Evolutionary conservation across 1,284 basidiomycete genomes (phyloP), one percentile per base, ranked within the genome.

Genomic region (Leccinum holopus): DNA sequence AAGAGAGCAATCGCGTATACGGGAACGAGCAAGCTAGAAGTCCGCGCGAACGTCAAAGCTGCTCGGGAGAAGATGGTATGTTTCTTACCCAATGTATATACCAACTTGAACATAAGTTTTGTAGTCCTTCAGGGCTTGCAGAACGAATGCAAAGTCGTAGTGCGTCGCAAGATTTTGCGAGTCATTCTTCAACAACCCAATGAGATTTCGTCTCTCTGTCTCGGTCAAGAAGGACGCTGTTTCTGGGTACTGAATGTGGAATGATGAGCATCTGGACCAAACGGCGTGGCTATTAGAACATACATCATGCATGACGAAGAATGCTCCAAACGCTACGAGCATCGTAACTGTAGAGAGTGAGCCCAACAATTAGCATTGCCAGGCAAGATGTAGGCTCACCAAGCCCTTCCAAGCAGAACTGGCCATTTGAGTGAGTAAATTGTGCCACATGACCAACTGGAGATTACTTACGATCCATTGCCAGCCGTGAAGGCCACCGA

Each of bases 1-100:
- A 88, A 88, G 53, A 87, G 78, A 37, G 86, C 80, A 66, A 87
- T 81, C 11, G 83, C 81, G 64, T 87, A 87, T 44, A 85, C 71
- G 7, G 86, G 82, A 57, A 83, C 72, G 59, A 87, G 76, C 18
- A 82, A 64, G 33, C 82, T 77, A 56, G 25, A 11, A 69, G 65
- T 21, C 35, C 47, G 7, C 47, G 18, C 63, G 63, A 68, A 63
- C 61, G 18, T 66, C 52, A 62, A 57, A 52, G 12, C 2, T 30
- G n/a, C 14, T 16, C 2, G 5, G 12, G 18, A 21, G 8, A 37
- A 37, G n/a, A 53, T 35, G 21, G 11, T 53, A 8, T 12, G 12
- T 57, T 49, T 65, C 71, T 18, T 63, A 82, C 78, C 82, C 81
- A 32, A 79, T 76, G 59, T 80, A 81, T 58, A 82, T 78, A 35